Evolutionary conservation across 192 early-diverging fungal species (phyloP), one percentile per base, ranked within the genome.

Genomic region (Lunasporangiospora selenospora): DNA sequence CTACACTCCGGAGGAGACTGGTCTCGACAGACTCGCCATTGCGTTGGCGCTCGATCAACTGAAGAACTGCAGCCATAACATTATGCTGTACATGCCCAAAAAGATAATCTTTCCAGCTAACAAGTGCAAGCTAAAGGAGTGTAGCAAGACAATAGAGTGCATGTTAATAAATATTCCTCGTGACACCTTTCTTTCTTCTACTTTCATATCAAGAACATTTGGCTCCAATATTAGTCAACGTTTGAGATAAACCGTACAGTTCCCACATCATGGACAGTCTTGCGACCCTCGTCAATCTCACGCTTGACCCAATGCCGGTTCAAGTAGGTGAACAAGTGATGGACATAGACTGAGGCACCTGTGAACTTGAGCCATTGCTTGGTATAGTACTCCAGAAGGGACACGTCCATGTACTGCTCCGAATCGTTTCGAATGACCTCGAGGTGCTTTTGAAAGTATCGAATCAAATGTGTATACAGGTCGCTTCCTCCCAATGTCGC

Each of bases 221-320:
- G n/a, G n/a, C n/a, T n/a, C n/a, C n/a, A n/a, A n/a, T n/a, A n/a
- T n/a, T n/a, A n/a, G n/a, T n/a, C n/a, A n/a, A n/a, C n/a, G n/a
- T n/a, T n/a, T n/a, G n/a, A n/a, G n/a, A n/a, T n/a, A n/a, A 79
- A 55, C 82, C 83, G 83, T 77, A 99, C 90, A 54, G 93, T 98
- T 77, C 95, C 93, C 36, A 99, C 89, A 54, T 98, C 95, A 66
- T 90, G 92, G 24, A 96, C 88, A 40, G 83, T 87, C 80, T 90
- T 92, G 75, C 85, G 87, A 27, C 93, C 92, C 60, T 99, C 97
- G 36, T 97, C 95, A 49, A 95, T 90, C 80, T 97, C 93, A 64
- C 97, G 84, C 77, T 93, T 95, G 40, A 98, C 92, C 97, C 97
- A 99, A 75, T 95, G 92, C 33, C 95, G 88, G 78, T 99, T 99